These are phyloP conservation scores for Verticillium alfalfae DNA, from an alignment of 2,329 filamentous ascomycete genomes.

Conservation along the genomic window DNA sequence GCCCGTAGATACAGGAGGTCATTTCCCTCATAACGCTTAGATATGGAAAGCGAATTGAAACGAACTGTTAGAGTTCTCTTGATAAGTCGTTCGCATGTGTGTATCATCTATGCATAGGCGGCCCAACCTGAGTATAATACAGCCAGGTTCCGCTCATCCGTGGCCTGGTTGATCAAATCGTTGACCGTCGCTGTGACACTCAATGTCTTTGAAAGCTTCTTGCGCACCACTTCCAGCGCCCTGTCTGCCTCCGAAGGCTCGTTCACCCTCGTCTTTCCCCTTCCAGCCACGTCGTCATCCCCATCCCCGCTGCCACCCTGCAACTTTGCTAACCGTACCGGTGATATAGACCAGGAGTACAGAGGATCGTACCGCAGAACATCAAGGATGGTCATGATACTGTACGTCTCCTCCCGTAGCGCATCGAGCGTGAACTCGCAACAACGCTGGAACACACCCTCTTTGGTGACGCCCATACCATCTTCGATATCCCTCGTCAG, in stretches of 20 bases:
- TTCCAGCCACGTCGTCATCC: slow-evolving; percentile 21
- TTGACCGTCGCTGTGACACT: slow-evolving; percentile 95
- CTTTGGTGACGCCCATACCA: slow-evolving; percentile 91
- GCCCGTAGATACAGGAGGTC: too few relatives aligned
- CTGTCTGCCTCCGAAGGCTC: slow-evolving; percentile 76
- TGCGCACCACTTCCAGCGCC: slow-evolving; percentile 86
- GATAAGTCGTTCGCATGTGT: not conserved
- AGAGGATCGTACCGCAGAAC: slow-evolving; percentile 97
- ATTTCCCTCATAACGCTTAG: too few relatives aligned
- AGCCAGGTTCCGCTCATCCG: slow-evolving; percentile 86
- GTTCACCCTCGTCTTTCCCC: slow-evolving; percentile 33
- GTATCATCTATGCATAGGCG: not conserved
- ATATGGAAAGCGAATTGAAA: not conserved
- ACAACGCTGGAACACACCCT: slow-evolving; percentile 94
- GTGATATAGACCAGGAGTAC: slow-evolving; percentile 90
- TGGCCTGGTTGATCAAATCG: slow-evolving; percentile 92
- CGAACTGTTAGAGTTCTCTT: not conserved
- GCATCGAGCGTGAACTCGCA: slow-evolving; percentile 97
- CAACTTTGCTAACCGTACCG: slow-evolving; percentile 57
- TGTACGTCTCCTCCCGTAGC: slow-evolving; percentile 88
- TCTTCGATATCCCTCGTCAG: slow-evolving; percentile 92
- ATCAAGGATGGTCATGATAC: slow-evolving; percentile 97
- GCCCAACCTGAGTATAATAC: slow-evolving; percentile 74
- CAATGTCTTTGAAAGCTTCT: slow-evolving; percentile 90
- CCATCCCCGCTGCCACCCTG: slow-evolving; percentile 26